Conservation (phyloP, 179 eudicot genomes). For the Patellifolia procumbens region DNA sequence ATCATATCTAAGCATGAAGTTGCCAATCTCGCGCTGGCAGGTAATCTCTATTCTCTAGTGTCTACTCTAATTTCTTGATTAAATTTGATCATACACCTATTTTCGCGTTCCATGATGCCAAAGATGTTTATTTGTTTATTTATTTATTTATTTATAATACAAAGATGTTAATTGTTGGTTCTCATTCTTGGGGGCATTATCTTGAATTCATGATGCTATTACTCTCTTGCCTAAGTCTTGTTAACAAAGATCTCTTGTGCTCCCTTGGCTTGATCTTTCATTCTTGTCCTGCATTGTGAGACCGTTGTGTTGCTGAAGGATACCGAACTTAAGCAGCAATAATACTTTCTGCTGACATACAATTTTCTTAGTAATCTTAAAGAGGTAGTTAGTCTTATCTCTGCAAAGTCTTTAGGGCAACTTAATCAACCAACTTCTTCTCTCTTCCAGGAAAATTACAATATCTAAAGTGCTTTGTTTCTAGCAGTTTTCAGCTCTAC, state of each 20-base stretch:
- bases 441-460: neutral
- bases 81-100: neutral
- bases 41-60: slow-evolving; percentile 37
- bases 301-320: neutral
- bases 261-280: neutral
- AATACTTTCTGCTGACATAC: neutral
- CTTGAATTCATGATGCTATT: neutral
- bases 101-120: neutral
- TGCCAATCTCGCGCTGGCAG: slow-evolving; percentile 98
- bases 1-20: slow-evolving; percentile 65
- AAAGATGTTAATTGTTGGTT: neutral
- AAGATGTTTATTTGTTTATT: too few relatives aligned
- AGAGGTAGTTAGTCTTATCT: neutral
- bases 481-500: neutral
- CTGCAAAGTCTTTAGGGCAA: neutral
- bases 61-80: neutral
- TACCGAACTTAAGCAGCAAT: neutral
- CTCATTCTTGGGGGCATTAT: neutral
- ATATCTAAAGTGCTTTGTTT: neutral
- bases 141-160: too few relatives aligned
- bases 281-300: neutral
- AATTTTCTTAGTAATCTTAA: neutral
- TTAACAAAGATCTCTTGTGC: neutral
- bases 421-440: neutral
- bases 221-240: neutral